Conservation (phyloP, 2,329 filamentous ascomycete genomes). For the Penicillium sp. region DNA sequence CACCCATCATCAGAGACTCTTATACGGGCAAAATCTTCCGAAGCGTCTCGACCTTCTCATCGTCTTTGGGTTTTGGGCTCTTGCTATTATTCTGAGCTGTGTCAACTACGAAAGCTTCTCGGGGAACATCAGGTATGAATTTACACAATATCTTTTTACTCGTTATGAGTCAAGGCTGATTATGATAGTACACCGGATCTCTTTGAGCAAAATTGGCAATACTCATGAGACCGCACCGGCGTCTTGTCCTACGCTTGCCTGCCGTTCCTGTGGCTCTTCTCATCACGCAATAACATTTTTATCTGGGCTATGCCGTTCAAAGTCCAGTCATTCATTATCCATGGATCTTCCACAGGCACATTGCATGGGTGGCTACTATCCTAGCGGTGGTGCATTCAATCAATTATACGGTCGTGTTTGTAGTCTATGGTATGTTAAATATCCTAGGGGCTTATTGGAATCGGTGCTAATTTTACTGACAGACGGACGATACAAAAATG, state of each 20-base stretch:
- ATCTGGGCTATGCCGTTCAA: slow-evolving; percentile 61
- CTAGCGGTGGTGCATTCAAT: slow-evolving; percentile 58
- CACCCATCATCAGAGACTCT: too few relatives aligned
- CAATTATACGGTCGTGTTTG: slow-evolving; percentile 45
- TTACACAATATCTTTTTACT: too few relatives aligned
- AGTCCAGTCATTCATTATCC: slow-evolving; percentile 58
- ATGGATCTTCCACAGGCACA: slow-evolving; percentile 60
- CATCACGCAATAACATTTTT: slow-evolving; percentile 57
- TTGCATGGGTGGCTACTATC: slow-evolving; percentile 54
- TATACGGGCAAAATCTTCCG: slow-evolving; percentile 17
- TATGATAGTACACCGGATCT: slow-evolving; percentile 13
- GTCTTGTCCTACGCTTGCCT: slow-evolving; percentile 57
- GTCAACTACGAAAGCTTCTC: slow-evolving; percentile 34
- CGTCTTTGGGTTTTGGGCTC: slow-evolving; percentile 33
- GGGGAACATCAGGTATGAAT: slow-evolving; percentile 37
- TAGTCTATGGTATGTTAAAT: neutral
- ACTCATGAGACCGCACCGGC: slow-evolving; percentile 55
- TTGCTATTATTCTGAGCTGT: slow-evolving; percentile 24
- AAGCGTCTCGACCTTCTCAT: slow-evolving; percentile 38
- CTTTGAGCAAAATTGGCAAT: slow-evolving; percentile 39
- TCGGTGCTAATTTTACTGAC: too few relatives aligned
- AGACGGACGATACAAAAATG: neutral
- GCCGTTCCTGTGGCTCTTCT: slow-evolving; percentile 59
- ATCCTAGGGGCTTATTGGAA: too few relatives aligned
- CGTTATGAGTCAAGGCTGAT: too few relatives aligned